Evolutionary conservation across 2,329 filamentous ascomycete species (phyloP), one percentile per base, ranked within the genome.

Genomic region (Rhynchosporium graminicola): DNA sequence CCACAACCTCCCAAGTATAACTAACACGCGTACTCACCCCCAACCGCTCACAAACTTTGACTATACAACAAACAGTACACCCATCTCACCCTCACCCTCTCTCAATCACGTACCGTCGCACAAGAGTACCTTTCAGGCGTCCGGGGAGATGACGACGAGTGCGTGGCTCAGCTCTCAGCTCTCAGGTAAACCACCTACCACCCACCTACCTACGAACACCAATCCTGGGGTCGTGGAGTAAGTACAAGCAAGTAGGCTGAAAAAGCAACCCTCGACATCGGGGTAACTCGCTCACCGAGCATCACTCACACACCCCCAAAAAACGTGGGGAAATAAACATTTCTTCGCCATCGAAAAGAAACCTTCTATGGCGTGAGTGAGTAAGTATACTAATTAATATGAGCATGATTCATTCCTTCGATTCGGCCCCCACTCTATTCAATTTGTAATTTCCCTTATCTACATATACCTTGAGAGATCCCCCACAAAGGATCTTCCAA

Each of bases 191-290:
- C 15, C 15, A 13, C 31, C 33, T 29, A 29, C 31, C 48, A 31
- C 15, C 12, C 2, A 43, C 12, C 10, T 43, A 43, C 4, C 13
- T 6, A 6, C 5, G 5, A n/a, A 15, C 20, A n/a, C 3, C 3
- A 51, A 51, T 51, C 48, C 31, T 52, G 50, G 50, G 50, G 50
- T 52, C 50, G 50, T 52, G 50, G 50, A 52, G 50, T 38, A 15
- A 43, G 42, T 12, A 43, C 42, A 43, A n/a, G 42, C 42, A 15
- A 9, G 4, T 15, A 42, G 40, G 40, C 40, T 42, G 40, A 12
- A 20, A 20, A 20, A 20, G 20, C 20, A 20, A 20, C 20, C 20
- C 12, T 43, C 40, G 40, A 15, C 2, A 15, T 52, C 50, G 50
- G 50, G 50, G 20, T 15, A 52, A 52, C 33, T 52, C 48, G 48